Base-by-base conservation (phyloP, 176 grass and related monocot species). In the Oryza longistaminata region DNA sequence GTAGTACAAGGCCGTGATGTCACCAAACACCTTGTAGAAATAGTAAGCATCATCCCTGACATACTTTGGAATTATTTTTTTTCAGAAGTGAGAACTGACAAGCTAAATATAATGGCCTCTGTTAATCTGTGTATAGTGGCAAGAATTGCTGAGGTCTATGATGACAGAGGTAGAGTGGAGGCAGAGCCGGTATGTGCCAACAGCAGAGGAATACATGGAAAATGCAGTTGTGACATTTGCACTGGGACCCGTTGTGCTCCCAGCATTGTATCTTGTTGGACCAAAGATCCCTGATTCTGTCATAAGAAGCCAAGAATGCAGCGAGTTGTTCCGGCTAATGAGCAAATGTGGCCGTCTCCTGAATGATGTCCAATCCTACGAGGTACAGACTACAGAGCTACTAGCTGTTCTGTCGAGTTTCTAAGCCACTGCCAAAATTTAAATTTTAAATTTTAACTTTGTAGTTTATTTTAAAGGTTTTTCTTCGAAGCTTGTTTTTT, bases 331-430 rank as follows among this genome's bases (percentile, higher is more conserved):
- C 75, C 89, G 44, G 60, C 90, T 94, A 33, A 77, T 92, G 44
- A 94, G 83, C 86, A 90, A 8, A 9, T 92, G 90, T 37, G 88
- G 90, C 24, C 94, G 94, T 66, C 80, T 94, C 21, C 48, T 97
- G 26, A 94, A 97, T 61, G 94, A 94, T 24, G 33, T 69, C 24
- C 90, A 82, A 74, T 35, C 73, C 70, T 87, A 87, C 69, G 75
- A 92, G 86, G 94, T 94, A 31, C 29, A 31, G 29, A 31, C 29
- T 31, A 31, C 29, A 31, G 29, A 31, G 2, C 29, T 31, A 31
- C 29, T 31, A 31, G 29, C 29, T 31, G 29, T 31, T 31, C 29
- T 31, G 29, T 31, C 29, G 29, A 31, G 29, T 31, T 31, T 31
- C 29, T 31, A 31, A 31, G 29, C 29, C 29, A 31, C 29, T 31